These are phyloP conservation scores for Saturnispora serradocipensis DNA, from an alignment of 805 yeast species.

Conservation along the genomic window DNA sequence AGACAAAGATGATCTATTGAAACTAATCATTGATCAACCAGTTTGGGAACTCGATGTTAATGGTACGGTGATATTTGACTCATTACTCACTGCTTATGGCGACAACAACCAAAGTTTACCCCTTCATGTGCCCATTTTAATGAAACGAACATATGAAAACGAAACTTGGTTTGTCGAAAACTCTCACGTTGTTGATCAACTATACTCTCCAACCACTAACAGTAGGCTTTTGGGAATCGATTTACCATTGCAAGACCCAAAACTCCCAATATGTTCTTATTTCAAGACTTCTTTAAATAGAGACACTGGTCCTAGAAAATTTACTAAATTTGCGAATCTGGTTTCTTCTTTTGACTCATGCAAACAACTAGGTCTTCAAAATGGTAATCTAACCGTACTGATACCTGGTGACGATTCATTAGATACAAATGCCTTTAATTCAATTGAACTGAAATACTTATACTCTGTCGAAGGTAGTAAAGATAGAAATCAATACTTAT, in stretches of 20 bases:
- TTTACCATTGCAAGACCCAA: slow-evolving; percentile 30
- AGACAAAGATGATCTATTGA: slow-evolving; percentile 15
- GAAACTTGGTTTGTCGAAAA: slow-evolving; percentile 30
- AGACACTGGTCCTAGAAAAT: slow-evolving; percentile 13
- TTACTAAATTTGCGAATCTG: slow-evolving; percentile 16
- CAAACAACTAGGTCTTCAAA: slow-evolving; percentile 12
- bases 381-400: slow-evolving; percentile 33
- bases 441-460: slow-evolving; percentile 39
- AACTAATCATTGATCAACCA: slow-evolving; percentile 30
- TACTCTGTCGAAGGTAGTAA: slow-evolving; percentile 21
- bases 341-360: slow-evolving; percentile 17
- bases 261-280: slow-evolving; percentile 30
- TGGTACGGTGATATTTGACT: slow-evolving; percentile 22
- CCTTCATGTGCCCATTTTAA: slow-evolving; percentile 26
- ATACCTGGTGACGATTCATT: slow-evolving; percentile 37
- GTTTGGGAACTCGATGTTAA: slow-evolving; percentile 21
- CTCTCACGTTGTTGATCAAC: slow-evolving; percentile 44
- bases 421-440: slow-evolving; percentile 23
- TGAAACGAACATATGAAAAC: slow-evolving; percentile 21
- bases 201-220: slow-evolving; percentile 51
- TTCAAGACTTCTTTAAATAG: slow-evolving; percentile 17
- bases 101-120: slow-evolving; percentile 9
- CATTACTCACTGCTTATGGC: slow-evolving; percentile 18
- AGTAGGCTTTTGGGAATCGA: slow-evolving; percentile 62
- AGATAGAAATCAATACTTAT: slow-evolving; percentile 23